phyloP scores from a whole-genome alignment of 139 green algal species.

The Closterium sp. region DNA sequence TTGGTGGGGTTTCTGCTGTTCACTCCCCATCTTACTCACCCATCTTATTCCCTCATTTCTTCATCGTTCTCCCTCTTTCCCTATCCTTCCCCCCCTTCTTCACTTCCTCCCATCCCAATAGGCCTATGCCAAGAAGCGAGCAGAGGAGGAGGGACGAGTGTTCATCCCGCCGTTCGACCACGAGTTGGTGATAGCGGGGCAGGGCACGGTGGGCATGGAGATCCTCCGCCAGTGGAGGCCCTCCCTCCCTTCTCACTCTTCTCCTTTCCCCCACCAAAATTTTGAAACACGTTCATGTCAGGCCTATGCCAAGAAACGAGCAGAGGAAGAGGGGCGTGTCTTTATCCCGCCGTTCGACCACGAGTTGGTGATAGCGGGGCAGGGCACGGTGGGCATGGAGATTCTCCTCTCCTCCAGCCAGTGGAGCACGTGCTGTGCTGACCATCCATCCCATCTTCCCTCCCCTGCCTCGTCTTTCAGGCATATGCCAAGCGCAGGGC shows the following conservation, averaged over 20 bases:
- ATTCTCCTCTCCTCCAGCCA: conserved; percentile 71
- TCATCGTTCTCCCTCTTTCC: not conserved
- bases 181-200: conserved; percentile 88
- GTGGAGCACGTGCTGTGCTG: not conserved
- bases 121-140: conserved; percentile 61
- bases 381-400: conserved; percentile 91
- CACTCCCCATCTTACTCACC: conserved; percentile 47
- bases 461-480: not conserved
- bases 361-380: conserved; percentile 88
- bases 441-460: no score
- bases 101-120: no score
- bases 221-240: conserved; percentile 68
- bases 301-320: conserved; percentile 61
- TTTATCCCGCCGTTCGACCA: conserved; percentile 96
- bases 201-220: conserved; percentile 91
- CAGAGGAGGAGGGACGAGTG: conserved; percentile 62
- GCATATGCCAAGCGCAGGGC: conserved; percentile 62
- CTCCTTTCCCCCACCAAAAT: no score
- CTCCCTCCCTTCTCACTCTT: no score
- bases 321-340: conserved; percentile 63
- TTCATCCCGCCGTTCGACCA: conserved; percentile 96
- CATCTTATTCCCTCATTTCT: not conserved
- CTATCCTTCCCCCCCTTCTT: not conserved
- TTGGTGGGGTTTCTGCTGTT: no score
- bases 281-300: no score